Conservation (phyloP, 805 yeast species). For the Metschnikowia lunata region DNA sequence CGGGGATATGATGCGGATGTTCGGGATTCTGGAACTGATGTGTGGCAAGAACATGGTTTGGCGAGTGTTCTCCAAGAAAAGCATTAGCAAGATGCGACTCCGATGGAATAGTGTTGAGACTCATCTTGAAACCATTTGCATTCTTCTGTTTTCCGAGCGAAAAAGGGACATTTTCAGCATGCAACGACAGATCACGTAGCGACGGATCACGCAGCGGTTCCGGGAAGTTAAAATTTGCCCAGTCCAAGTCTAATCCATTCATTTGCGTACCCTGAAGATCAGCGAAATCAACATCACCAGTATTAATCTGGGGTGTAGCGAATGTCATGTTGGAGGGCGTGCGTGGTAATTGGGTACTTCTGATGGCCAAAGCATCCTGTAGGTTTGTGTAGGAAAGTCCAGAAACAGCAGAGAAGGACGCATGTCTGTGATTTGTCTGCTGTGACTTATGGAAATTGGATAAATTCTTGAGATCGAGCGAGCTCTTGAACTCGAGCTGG, state of each 20-base stretch:
- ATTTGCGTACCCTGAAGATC: slow-evolving; percentile 32
- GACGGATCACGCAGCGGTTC: not conserved
- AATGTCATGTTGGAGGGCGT: slow-evolving; percentile 64
- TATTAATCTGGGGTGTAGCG: slow-evolving; percentile 72
- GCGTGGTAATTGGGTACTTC: slow-evolving; percentile 41
- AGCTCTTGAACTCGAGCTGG: slow-evolving; percentile 8
- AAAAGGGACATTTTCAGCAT: not conserved
- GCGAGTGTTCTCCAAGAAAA: slow-evolving; percentile 14
- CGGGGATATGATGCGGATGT: slow-evolving; percentile 38
- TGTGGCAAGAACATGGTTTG: slow-evolving; percentile 16
- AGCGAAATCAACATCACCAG: slow-evolving; percentile 38
- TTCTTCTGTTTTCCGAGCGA: not conserved
- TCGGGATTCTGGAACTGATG: slow-evolving; percentile 33
- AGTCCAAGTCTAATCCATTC: slow-evolving; percentile 28
- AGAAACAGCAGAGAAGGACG: slow-evolving; percentile 63
- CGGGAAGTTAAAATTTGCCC: slow-evolving; percentile 12
- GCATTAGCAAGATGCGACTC: slow-evolving; percentile 9
- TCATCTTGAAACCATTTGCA: slow-evolving; percentile 8
- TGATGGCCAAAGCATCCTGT: slow-evolving; percentile 39
- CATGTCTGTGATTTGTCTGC: slow-evolving; percentile 35
- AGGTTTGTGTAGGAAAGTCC: slow-evolving; percentile 55
- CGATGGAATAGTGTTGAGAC: slow-evolving; percentile 16
- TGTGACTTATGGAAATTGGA: not conserved
- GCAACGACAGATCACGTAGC: not conserved
- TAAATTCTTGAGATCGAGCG: slow-evolving; percentile 10